These are phyloP conservation scores for Aspergillus sp. DNA, from an alignment of 2,329 filamentous ascomycete species.

Conservation along the genomic window DNA sequence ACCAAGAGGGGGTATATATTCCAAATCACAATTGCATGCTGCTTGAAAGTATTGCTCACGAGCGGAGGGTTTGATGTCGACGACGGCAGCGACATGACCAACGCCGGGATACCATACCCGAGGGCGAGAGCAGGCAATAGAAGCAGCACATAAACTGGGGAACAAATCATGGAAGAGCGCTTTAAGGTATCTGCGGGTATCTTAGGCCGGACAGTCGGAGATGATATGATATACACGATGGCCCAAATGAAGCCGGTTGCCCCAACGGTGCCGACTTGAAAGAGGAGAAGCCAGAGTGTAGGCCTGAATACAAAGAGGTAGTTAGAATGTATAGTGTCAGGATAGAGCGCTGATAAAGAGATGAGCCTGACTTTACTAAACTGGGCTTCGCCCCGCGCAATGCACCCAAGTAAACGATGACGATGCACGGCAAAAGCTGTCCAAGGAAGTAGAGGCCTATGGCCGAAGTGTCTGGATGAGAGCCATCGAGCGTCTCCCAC, in stretches of 20 bases:
- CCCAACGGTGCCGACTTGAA: not conserved
- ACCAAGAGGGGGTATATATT: not conserved
- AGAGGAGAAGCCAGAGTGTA: slow-evolving; percentile 1
- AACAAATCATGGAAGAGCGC: not conserved
- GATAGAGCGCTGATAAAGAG: not conserved
- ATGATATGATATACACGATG: not conserved
- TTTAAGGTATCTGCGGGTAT: not conserved
- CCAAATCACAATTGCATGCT: not conserved
- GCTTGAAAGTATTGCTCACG: not conserved
- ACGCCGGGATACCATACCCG: not conserved
- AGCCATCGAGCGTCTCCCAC: slow-evolving; percentile 1
- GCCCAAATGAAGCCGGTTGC: not conserved
- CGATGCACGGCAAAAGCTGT: not conserved
- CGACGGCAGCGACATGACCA: not conserved
- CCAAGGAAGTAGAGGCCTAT: slow-evolving; percentile 1
- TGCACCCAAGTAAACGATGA: not conserved
- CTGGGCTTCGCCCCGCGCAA: not conserved
- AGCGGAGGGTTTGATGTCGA: not conserved
- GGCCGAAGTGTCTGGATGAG: not conserved
- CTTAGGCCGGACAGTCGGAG: not conserved
- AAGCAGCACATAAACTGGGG: not conserved
- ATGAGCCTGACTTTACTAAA: not conserved
- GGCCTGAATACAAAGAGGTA: not conserved
- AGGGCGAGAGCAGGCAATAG: not conserved
- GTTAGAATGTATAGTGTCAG: not conserved